Conservation (phyloP, 495 filamentous ascomycete genomes). For the Jackrogersella multiformis region DNA sequence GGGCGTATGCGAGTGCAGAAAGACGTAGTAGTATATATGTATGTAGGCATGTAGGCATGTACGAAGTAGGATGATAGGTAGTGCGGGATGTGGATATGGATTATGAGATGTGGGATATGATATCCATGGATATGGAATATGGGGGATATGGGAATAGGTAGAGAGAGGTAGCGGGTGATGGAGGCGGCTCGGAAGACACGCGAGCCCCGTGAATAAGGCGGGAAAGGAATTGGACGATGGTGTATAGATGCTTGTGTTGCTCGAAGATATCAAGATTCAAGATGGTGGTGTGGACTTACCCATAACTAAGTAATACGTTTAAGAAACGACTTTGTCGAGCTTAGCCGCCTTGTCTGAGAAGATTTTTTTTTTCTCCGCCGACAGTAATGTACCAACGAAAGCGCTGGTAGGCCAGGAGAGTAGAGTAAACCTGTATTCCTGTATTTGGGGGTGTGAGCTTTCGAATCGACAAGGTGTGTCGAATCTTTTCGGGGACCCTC, state of each 20-base stretch:
- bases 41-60: slow-evolving; percentile 44
- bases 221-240: slow-evolving; percentile 22
- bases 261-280: slow-evolving; percentile 36
- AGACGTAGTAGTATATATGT: slow-evolving; percentile 38
- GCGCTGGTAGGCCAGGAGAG: slow-evolving; percentile 29
- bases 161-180: slow-evolving; percentile 30
- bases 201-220: slow-evolving; percentile 16
- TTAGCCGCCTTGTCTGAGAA: slow-evolving; percentile 54
- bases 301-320: slow-evolving; percentile 52
- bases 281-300: slow-evolving; percentile 54
- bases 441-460: slow-evolving; percentile 44
- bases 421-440: slow-evolving; percentile 43
- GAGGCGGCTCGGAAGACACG: slow-evolving; percentile 19
- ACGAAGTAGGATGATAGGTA: slow-evolving; percentile 49
- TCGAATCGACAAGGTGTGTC: slow-evolving; percentile 40
- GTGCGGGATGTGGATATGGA: slow-evolving; percentile 46
- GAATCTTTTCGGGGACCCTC: slow-evolving; percentile 35
- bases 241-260: slow-evolving; percentile 35
- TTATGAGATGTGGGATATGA: slow-evolving; percentile 18
- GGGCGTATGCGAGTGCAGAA: slow-evolving; percentile 36
- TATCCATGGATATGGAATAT: slow-evolving; percentile 32
- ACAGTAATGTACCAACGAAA: slow-evolving; percentile 36
- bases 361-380: slow-evolving; percentile 42
- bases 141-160: slow-evolving; percentile 31
- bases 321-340: slow-evolving; percentile 46